Evolutionary conservation across 129 eudicot genomes (phyloP).

Genomic region (Flaveria linearis): DNA sequence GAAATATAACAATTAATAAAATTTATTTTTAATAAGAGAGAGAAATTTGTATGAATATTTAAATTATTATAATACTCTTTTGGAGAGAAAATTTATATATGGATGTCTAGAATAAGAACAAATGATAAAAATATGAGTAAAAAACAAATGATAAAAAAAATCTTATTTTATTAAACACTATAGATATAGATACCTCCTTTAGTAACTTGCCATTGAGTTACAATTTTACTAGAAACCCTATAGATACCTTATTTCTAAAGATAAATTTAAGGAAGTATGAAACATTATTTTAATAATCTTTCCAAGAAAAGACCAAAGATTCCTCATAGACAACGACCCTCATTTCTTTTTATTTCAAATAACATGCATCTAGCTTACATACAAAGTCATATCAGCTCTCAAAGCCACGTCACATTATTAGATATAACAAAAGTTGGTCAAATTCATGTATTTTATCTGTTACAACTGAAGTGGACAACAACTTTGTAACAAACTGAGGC

Average conservation of each 20-base stretch:
- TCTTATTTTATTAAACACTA: no score
- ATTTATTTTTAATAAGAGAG: no score
- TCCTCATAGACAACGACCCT: constrained; percentile 19
- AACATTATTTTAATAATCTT: not conserved
- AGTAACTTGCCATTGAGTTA: not conserved
- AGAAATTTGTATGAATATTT: no score
- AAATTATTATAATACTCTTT: no score
- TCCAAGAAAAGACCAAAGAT: constrained; percentile 24
- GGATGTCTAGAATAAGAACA: no score
- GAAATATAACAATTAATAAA: no score
- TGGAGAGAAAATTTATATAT: no score
- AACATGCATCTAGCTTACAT: constrained; percentile 18
- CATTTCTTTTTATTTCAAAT: constrained; percentile 17
- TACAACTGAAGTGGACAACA: not conserved
- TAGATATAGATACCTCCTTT: no score
- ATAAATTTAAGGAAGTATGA: no score
- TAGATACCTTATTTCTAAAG: not conserved
- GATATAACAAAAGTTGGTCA: not conserved
- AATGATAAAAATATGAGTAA: no score
- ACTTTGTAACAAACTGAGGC: not conserved
- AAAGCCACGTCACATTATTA: not conserved
- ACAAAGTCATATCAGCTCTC: constrained; percentile 4
- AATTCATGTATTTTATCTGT: constrained; percentile 2
- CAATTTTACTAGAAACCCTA: not conserved
- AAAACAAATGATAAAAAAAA: no score